Evolutionary conservation across 2,329 filamentous ascomycete species (phyloP).

Genomic region (Niveomyces coronatus): DNA sequence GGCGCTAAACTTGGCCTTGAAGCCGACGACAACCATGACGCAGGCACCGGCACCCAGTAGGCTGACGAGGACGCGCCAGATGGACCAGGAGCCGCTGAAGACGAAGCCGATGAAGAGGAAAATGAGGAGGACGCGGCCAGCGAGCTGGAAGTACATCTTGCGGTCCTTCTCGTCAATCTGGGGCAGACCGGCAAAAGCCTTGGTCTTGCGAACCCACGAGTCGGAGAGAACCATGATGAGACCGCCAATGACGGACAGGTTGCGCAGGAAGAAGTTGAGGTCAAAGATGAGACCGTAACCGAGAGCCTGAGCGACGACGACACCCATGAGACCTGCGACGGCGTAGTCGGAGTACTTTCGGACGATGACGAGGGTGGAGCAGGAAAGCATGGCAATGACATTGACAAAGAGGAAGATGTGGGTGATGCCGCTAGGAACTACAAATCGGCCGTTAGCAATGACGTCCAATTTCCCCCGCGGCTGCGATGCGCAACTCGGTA

Average conservation of each 20-base stretch:
- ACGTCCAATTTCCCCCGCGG: background rate
- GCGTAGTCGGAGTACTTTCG: constrained; percentile 91
- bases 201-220: constrained; percentile 95
- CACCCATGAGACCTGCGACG: constrained; percentile 77
- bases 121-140: constrained; percentile 87
- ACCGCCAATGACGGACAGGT: constrained; percentile 92
- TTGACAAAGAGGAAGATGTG: constrained; percentile 90
- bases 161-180: constrained; percentile 97
- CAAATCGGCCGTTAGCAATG: constrained; percentile 13
- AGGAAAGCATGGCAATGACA: constrained; percentile 75
- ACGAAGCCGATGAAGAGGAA: constrained; percentile 97
- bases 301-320: constrained; percentile 86
- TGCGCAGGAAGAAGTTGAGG: constrained; percentile 99
- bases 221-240: constrained; percentile 97
- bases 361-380: constrained; percentile 78
- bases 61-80: constrained; percentile 80
- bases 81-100: constrained; percentile 85
- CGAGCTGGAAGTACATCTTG: constrained; percentile 99
- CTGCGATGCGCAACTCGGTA: no score
- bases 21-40: constrained; percentile 97
- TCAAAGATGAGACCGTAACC: constrained; percentile 98
- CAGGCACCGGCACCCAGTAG: constrained; percentile 80
- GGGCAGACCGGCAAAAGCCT: constrained; percentile 89
- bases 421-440: constrained; percentile 80
- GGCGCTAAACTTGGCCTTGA: constrained; percentile 99